A percentile compares a stretch with the other conserved stretches of the same genome.
Conservation (phyloP, 1,284 basidiomycete species). For the Tilletia indica region DNA sequence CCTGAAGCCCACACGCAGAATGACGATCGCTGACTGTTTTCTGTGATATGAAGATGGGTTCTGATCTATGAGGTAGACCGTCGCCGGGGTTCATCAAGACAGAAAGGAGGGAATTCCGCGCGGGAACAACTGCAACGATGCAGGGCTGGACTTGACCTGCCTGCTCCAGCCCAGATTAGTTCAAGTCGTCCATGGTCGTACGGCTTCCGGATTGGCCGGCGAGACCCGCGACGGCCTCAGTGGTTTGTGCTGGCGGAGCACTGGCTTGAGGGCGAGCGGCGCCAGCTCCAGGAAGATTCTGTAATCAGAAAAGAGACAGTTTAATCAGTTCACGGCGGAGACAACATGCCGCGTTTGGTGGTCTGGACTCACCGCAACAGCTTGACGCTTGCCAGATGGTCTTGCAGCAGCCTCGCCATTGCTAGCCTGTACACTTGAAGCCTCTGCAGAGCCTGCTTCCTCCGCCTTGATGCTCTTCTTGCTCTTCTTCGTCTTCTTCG, state of each 20-base stretch:
- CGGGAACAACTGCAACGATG: too few relatives aligned
- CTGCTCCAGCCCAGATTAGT: background rate
- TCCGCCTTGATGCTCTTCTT: conserved; percentile 23
- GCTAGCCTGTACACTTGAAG: background rate
- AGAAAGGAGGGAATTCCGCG: too few relatives aligned
- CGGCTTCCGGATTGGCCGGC: background rate
- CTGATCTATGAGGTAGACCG: too few relatives aligned
- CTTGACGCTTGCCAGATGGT: background rate
- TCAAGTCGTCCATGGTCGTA: conserved; percentile 12
- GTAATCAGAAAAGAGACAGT: background rate
- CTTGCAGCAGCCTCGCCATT: conserved; percentile 1
- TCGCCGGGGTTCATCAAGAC: too few relatives aligned
- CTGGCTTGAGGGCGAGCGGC: background rate
- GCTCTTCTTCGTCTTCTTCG: conserved; percentile 64
- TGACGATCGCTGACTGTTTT: too few relatives aligned
- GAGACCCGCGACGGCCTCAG: background rate
- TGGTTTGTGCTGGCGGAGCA: background rate
- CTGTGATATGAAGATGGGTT: too few relatives aligned
- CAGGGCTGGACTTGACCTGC: too few relatives aligned
- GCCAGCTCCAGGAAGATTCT: background rate
- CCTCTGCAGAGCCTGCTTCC: background rate
- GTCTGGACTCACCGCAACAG: background rate
- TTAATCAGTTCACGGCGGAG: background rate
- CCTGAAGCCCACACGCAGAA: too few relatives aligned
- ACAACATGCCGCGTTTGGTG: background rate